Conservation (phyloP, 768 basidiomycete species). For the Leccinum imitatum region DNA sequence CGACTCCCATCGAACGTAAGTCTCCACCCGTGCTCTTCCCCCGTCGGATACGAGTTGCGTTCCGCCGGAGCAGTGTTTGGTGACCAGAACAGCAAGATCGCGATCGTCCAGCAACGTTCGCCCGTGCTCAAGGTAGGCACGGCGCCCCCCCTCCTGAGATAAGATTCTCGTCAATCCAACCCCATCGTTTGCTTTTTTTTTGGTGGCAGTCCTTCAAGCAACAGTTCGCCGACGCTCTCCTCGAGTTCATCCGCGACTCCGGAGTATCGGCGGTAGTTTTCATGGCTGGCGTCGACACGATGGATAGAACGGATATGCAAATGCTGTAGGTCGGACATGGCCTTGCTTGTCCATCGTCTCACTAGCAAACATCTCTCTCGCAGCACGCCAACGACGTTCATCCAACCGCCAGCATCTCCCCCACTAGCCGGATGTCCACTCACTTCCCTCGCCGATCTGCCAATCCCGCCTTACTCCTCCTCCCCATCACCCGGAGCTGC, state of each 20-base stretch:
- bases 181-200: background rate
- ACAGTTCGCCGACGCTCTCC: slow-evolving; percentile 57
- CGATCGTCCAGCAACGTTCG: slow-evolving; percentile 76
- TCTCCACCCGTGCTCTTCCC: background rate
- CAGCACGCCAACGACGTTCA: slow-evolving; percentile 67
- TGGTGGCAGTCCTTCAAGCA: slow-evolving; percentile 58
- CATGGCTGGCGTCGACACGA: slow-evolving; percentile 72
- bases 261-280: slow-evolving; percentile 56
- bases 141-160: background rate
- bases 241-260: slow-evolving; percentile 54
- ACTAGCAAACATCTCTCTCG: background rate
- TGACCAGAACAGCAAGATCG: slow-evolving; percentile 44
- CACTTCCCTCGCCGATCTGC: slow-evolving; percentile 42
- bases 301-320: slow-evolving; percentile 72
- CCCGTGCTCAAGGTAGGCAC: slow-evolving; percentile 68
- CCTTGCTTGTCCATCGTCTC: slow-evolving; percentile 3
- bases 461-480: slow-evolving; percentile 53
- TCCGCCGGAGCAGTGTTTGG: slow-evolving; percentile 57
- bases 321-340: slow-evolving; percentile 56
- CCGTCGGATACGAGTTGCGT: background rate
- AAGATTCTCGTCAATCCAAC: background rate
- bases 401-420: slow-evolving; percentile 45
- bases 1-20: slow-evolving; percentile 76
- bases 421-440: slow-evolving; percentile 46
- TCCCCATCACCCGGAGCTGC: slow-evolving; percentile 43